Evolutionary conservation across 2,329 filamentous ascomycete species (phyloP).

Genomic region (Basipetospora chlamydospora): DNA sequence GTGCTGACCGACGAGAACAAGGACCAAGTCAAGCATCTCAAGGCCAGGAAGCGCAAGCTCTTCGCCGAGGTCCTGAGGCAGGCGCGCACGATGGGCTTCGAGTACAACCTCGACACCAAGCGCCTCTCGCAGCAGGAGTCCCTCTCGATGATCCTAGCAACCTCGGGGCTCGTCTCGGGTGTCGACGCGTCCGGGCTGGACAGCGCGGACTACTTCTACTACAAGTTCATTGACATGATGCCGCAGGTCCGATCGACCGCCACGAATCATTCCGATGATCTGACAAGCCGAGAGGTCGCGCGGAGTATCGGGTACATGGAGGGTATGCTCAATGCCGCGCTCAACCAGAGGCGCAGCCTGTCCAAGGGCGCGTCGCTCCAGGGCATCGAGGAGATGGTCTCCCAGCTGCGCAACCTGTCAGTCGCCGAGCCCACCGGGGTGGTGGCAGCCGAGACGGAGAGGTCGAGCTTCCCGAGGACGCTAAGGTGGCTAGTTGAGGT

Average conservation of each 20-base stretch:
- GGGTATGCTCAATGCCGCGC: slow-evolving; percentile 55
- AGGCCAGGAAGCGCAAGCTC: slow-evolving; percentile 75
- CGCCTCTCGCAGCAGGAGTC: slow-evolving; percentile 60
- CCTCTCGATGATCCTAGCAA: slow-evolving; percentile 53
- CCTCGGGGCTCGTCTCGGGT: slow-evolving; percentile 25
- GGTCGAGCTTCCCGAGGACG: slow-evolving; percentile 12
- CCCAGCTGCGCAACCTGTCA: slow-evolving; percentile 1
- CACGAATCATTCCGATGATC: slow-evolving; percentile 67
- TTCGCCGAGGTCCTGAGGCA: slow-evolving; percentile 79
- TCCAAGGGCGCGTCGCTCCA: slow-evolving; percentile 10
- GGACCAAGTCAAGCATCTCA: slow-evolving; percentile 70
- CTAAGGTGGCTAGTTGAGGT: slow-evolving; percentile 53
- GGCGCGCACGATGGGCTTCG: slow-evolving; percentile 78
- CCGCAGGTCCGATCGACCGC: slow-evolving; percentile 51
- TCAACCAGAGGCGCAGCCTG: slow-evolving; percentile 44
- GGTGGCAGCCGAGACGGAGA: neutral
- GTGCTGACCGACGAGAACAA: slow-evolving; percentile 81
- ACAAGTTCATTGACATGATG: slow-evolving; percentile 63
- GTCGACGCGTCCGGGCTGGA: slow-evolving; percentile 12
- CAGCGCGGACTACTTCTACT: slow-evolving; percentile 54
- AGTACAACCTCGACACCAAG: slow-evolving; percentile 63
- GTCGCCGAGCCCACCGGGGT: neutral
- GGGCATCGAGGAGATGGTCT: slow-evolving; percentile 1
- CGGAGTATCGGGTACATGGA: slow-evolving; percentile 79
- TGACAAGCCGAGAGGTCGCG: slow-evolving; percentile 65